Conservation (phyloP, 306 rosid genomes). For the Astragalus membranaceus region DNA sequence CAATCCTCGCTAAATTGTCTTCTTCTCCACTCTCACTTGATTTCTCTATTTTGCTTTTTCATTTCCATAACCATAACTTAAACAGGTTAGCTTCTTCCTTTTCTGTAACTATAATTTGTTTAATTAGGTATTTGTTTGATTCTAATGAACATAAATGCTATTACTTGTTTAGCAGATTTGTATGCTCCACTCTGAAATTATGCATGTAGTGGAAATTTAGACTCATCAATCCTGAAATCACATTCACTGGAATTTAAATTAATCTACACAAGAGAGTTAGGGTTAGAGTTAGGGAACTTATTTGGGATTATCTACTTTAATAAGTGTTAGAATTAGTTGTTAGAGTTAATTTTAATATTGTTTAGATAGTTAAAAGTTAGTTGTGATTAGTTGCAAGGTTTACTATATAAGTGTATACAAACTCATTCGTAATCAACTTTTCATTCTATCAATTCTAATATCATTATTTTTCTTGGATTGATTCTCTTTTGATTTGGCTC, state of each 20-base stretch:
- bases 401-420: too few relatives aligned
- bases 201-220: neutral
- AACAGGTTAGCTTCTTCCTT: neutral
- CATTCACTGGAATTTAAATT: neutral
- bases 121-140: neutral
- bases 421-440: too few relatives aligned
- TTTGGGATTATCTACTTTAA: too few relatives aligned
- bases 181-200: neutral
- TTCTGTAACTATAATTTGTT: neutral
- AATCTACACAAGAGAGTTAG: neutral
- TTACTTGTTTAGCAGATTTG: too few relatives aligned
- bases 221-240: neutral
- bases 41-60: slow-evolving; percentile 13
- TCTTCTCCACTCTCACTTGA: neutral
- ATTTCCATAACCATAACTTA: neutral
- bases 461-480: too few relatives aligned
- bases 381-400: too few relatives aligned
- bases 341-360: too few relatives aligned
- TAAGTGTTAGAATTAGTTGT: too few relatives aligned
- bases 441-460: too few relatives aligned
- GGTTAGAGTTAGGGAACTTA: too few relatives aligned
- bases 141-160: neutral
- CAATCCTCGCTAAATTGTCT: neutral
- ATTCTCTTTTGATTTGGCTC: too few relatives aligned
- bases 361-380: too few relatives aligned